Conservation (phyloP, 1,139 yeast species). For the Yamadazyma friedrichii region DNA sequence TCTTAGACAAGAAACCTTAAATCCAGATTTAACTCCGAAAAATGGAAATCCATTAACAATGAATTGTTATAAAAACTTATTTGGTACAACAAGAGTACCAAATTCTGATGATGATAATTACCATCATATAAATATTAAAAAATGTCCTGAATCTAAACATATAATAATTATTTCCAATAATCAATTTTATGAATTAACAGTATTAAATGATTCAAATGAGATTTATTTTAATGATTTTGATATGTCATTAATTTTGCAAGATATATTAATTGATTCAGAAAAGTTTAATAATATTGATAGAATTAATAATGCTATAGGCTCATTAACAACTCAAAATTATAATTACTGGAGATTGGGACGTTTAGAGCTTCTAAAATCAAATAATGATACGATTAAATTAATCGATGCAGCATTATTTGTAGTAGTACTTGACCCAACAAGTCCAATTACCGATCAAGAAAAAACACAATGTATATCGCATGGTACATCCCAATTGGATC, state of each 20-base stretch:
- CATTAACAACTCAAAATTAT: constrained; percentile 67
- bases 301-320: constrained; percentile 59
- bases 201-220: constrained; percentile 39
- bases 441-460: constrained; percentile 53
- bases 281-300: constrained; percentile 38
- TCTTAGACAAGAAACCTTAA: constrained; percentile 50
- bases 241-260: constrained; percentile 48
- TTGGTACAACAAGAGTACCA: constrained; percentile 69
- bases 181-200: constrained; percentile 62
- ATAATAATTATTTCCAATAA: constrained; percentile 55
- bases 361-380: constrained; percentile 44
- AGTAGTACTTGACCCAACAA: constrained; percentile 58
- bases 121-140: constrained; percentile 27
- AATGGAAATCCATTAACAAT: constrained; percentile 56
- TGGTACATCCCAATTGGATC: constrained; percentile 59
- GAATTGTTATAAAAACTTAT: constrained; percentile 63
- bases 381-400: constrained; percentile 40
- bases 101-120: constrained; percentile 28
- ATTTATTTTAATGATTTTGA: constrained; percentile 57
- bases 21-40: constrained; percentile 56
- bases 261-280: constrained; percentile 47
- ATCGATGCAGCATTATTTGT: constrained; percentile 69
- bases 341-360: constrained; percentile 64
- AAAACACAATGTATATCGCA: constrained; percentile 52
- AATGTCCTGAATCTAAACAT: constrained; percentile 40